Evolutionary conservation across 2,329 filamentous ascomycete species (phyloP), one percentile per base, ranked within the genome.

Genomic region (Calonectria multiphialidica): DNA sequence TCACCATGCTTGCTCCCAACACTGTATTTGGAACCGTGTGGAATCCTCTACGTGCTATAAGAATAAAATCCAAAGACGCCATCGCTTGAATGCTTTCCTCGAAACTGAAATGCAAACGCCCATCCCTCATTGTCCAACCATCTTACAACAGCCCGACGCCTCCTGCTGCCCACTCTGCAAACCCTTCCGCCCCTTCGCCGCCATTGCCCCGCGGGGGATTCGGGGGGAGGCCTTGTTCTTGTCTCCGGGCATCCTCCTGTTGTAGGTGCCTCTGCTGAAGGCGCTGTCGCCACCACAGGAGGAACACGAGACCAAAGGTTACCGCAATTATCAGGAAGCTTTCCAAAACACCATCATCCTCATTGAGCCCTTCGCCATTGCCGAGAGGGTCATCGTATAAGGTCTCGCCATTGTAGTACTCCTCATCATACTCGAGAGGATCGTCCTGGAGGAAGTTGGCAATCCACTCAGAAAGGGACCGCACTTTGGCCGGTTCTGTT

Each of bases 401-500:
- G 35, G 90, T 88, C 16, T 90, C 88, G 3, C 72, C 72, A 74
- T 91, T 91, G 13, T 81, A 79, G 5, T 86, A 87, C 4, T 90
- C 89, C 30, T 93, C 90, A 70, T 95, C 93, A 77, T 94, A 93
- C 75, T 90, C 90, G 42, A 88, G 86, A 62, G 90, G 86, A 70
- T 94, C 91, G 64, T 93, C 90, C 72, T 94, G 91, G 35, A 98
- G 87, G 81, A 98, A 98, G 72, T 96, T 94, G 72, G 90, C 90
- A 66, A 98, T 88, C 96, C 96, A 98, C 82, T 98, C 95, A 25
- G 89, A 90, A 23, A 98, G 87, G 0, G 94, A 95, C 87, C 94
- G 94, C 55, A 94, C 89, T 76, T 95, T 93, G 80, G 89, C 92
- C 1, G 88, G 87, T 71, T 90, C 94, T 95, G 77, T 64, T 59